Percentiles rank a stretch among this genome's conserved stretches.
phyloP scores from a whole-genome alignment of 1,139 yeast genomes.

The Yamadazyma spencermartinsiae region DNA sequence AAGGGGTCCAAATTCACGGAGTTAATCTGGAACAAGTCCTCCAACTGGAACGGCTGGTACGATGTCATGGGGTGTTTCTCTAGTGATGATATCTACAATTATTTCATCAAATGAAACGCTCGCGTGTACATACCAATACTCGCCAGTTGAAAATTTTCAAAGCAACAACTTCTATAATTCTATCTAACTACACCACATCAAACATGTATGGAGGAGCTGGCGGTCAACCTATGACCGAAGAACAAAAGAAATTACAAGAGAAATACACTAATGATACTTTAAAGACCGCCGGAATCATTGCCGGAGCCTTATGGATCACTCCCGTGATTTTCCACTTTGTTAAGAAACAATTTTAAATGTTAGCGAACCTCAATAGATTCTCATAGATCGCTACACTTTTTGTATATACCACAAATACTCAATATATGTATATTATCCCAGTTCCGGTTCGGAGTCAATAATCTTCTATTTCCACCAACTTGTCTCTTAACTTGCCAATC shows the following conservation, averaged over 20 bases:
- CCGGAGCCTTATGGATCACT: slow-evolving; percentile 77
- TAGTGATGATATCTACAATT: background rate
- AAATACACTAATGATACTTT: slow-evolving; percentile 67
- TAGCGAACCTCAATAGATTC: too few relatives aligned
- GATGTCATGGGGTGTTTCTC: too few relatives aligned
- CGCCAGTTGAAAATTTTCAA: slow-evolving; percentile 5
- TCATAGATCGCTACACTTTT: too few relatives aligned
- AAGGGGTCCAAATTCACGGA: slow-evolving; percentile 81
- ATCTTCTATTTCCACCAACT: slow-evolving; percentile 30
- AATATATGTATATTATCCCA: slow-evolving; percentile 4
- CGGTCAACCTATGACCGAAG: slow-evolving; percentile 59
- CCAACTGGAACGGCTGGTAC: slow-evolving; percentile 79
- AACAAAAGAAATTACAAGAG: slow-evolving; percentile 74
- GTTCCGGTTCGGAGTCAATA: background rate
- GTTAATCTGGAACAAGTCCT: slow-evolving; percentile 73
- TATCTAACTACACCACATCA: slow-evolving; percentile 1
- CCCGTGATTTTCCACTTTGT: slow-evolving; percentile 65
- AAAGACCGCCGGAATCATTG: slow-evolving; percentile 66
- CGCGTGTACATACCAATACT: background rate
- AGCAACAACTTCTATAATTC: background rate
- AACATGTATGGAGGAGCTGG: slow-evolving; percentile 80
- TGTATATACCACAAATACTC: too few relatives aligned
- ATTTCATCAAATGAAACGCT: too few relatives aligned
- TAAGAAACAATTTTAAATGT: slow-evolving; percentile 53
- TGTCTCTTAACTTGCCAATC: slow-evolving; percentile 66